These are phyloP conservation scores for Aspergillus luchuensis DNA, from an alignment of 2,329 filamentous ascomycete species.

Conservation along the genomic window DNA sequence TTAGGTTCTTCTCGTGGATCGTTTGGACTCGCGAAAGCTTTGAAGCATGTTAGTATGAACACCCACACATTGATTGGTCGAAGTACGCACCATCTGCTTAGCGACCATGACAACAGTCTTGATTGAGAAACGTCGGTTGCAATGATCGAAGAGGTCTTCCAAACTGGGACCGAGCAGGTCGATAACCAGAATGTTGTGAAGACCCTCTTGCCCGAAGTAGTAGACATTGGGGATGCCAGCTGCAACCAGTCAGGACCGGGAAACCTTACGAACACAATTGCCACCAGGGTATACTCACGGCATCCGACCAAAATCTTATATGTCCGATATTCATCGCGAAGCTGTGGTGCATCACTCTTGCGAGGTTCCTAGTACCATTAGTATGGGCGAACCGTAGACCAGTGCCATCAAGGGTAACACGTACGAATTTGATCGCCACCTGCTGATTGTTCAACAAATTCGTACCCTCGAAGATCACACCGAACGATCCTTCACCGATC, in stretches of 20 bases:
- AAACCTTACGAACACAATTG: conserved; percentile 12
- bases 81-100: conserved; percentile 81
- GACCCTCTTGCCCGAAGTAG: conserved; percentile 97
- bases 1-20: conserved; percentile 98
- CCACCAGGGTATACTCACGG: conserved; percentile 66
- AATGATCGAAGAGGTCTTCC: conserved; percentile 97
- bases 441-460: conserved; percentile 99
- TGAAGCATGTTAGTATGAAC: conserved; percentile 29
- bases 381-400: conserved; percentile 9
- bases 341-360: conserved; percentile 96
- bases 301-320: conserved; percentile 99
- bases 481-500: conserved; percentile 97
- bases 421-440: conserved; percentile 98
- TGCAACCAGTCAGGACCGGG: conserved; percentile 50
- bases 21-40: conserved; percentile 86
- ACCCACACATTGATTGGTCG: not conserved
- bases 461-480: conserved; percentile 98
- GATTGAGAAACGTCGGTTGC: conserved; percentile 89
- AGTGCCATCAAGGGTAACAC: conserved; percentile 41
- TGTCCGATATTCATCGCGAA: conserved; percentile 97
- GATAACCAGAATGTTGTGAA: conserved; percentile 98
- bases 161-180: conserved; percentile 92
- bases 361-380: conserved; percentile 75
- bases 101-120: conserved; percentile 99
- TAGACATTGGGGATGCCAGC: conserved; percentile 99